A percentile compares a stretch with the other conserved stretches of the same genome.
Evolutionary conservation across 768 basidiomycete genomes (phyloP).

Genomic region (Trametes maxima): DNA sequence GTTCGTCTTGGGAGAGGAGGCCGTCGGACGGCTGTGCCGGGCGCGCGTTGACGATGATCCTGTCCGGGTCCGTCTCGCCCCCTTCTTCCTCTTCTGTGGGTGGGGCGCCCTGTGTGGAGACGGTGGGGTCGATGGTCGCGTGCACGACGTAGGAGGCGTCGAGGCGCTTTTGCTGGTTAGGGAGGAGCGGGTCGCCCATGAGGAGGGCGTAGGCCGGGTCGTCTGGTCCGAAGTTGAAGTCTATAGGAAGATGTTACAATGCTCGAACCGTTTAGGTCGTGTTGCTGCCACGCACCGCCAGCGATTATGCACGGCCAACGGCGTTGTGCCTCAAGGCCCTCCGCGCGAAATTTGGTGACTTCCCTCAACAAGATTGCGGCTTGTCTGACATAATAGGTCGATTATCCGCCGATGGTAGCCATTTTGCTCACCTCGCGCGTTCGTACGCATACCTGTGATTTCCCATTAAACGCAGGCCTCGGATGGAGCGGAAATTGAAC

Average conservation of each 20-base stretch:
- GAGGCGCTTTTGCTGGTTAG: constrained; percentile 55
- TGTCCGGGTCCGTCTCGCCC: constrained; percentile 64
- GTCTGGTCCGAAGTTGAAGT: constrained; percentile 87
- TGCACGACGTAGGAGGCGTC: constrained; percentile 72
- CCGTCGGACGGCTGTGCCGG: constrained; percentile 62
- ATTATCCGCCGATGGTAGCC: background rate
- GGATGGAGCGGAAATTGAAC: constrained; percentile 26
- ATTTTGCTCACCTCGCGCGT: constrained; percentile 57
- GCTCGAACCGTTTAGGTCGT: background rate
- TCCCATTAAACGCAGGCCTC: constrained; percentile 5
- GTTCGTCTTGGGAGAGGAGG: constrained; percentile 60
- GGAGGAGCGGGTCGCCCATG: constrained; percentile 58
- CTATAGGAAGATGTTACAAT: constrained; percentile 42
- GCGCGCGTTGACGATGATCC: constrained; percentile 75
- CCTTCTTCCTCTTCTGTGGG: constrained; percentile 44
- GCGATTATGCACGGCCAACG: constrained; percentile 82
- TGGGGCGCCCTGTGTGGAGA: constrained; percentile 33
- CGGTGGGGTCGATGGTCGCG: constrained; percentile 63
- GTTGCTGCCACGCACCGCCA: constrained; percentile 58
- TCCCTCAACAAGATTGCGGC: constrained; percentile 72
- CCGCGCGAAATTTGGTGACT: constrained; percentile 54
- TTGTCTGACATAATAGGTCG: constrained; percentile 55
- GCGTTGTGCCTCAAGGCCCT: constrained; percentile 34
- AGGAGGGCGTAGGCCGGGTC: constrained; percentile 84
- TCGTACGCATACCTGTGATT: constrained; percentile 73